Evolutionary conservation across 139 green algal genomes (phyloP).

Genomic region (Closterium sp.): DNA sequence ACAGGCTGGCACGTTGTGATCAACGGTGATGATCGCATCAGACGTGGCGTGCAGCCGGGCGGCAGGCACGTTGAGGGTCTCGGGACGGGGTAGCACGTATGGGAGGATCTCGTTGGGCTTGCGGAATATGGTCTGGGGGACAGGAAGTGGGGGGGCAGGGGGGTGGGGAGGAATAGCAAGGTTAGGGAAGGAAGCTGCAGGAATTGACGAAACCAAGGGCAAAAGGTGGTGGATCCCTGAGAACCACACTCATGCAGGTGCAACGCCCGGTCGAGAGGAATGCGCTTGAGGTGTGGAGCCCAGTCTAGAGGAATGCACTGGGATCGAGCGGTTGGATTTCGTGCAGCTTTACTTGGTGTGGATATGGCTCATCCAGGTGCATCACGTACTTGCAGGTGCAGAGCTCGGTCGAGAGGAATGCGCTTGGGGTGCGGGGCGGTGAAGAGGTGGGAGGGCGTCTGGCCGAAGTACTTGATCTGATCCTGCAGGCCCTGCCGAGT

Average conservation of each 20-base stretch:
- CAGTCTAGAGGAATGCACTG: slow-evolving; percentile 22
- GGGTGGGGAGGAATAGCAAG: not conserved
- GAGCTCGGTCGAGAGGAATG: slow-evolving; percentile 28
- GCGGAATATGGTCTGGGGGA: slow-evolving; percentile 43
- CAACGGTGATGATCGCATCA: slow-evolving; percentile 31
- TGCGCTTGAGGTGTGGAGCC: slow-evolving; percentile 14
- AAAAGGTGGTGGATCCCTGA: not conserved
- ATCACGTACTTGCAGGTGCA: slow-evolving; percentile 15
- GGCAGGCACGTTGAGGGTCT: slow-evolving; percentile 39
- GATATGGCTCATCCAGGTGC: too few species aligned
- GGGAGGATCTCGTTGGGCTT: slow-evolving; percentile 2
- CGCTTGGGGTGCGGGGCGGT: slow-evolving; percentile 27
- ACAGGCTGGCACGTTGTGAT: slow-evolving; percentile 27
- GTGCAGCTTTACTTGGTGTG: too few species aligned
- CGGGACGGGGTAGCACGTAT: slow-evolving; percentile 8
- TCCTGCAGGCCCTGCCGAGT: not conserved
- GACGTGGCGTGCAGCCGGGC: slow-evolving; percentile 19
- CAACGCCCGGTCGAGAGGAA: slow-evolving; percentile 8
- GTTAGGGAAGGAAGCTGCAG: not conserved
- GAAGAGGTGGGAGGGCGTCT: slow-evolving; percentile 56
- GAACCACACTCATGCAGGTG: slow-evolving; percentile 8
- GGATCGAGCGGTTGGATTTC: too few species aligned
- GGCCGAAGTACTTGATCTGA: slow-evolving; percentile 49
- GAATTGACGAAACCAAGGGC: too few species aligned
- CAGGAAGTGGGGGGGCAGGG: not conserved